Evolutionary conservation across 192 early-diverging fungal genomes (phyloP), one percentile per base, ranked within the genome.

Genomic region (Spizellomyces sp.): DNA sequence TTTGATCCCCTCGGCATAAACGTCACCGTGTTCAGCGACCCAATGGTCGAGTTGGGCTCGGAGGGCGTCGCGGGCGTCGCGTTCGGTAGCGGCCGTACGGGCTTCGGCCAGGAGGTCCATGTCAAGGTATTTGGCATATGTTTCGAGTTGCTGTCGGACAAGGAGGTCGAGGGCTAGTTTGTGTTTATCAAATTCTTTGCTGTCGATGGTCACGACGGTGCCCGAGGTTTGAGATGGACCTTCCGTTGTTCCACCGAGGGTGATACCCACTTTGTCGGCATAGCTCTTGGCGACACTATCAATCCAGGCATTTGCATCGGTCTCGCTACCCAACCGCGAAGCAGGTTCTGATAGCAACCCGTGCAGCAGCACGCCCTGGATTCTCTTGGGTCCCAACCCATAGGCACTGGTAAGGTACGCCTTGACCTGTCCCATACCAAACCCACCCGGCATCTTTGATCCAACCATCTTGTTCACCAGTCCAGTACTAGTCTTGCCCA

Each of bases 401-500:
- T 89, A 91, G 27, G 90, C 83, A 55, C 71, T 74, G 55, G 81
- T 64, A 54, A 98, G 80, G 78, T 95, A 85, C 14, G 83, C 75
- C 84, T 94, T 90, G 69, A 92, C 92, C 58, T 87, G 84, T 19
- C 87, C 84, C 61, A 91, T 86, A n/a, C 85, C 87, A 79, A 92
- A 93, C 58, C 94, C 94, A 81, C 91, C 94, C 59, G 95, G 93
- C 92, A 98, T 93, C 86, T 98, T 98, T 78, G 86, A 81, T 62
- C 82, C 74, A 45, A 98, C 81, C 84, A 98, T 80, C 78, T 92
- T 91, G 71, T 91, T 83, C 43, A 96, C 77, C 54, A 98, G 79
- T 2, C 83, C 85, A 47, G 74, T 85, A 27, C 89, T 84, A 57
- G 91, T 91, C 83, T 95, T 95, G 64, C 96, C 96, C n/a, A 95